A percentile compares a stretch with the other conserved stretches of the same genome.
phyloP scores from a whole-genome alignment of 2,329 filamentous ascomycete genomes.

The Sclerotinia spermophila region DNA sequence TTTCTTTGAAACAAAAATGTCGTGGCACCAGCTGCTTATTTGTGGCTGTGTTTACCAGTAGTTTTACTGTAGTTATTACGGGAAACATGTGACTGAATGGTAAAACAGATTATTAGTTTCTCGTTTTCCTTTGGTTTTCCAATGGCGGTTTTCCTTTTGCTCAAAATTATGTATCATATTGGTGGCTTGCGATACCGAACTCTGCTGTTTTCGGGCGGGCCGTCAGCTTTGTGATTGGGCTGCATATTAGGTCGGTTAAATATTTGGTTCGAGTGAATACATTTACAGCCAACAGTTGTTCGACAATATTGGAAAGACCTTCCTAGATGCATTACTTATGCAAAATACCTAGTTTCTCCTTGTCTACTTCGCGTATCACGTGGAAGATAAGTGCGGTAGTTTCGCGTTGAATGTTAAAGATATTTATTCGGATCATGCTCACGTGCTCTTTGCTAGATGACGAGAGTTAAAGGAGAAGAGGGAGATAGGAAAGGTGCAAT shows the following conservation, averaged over 20 bases:
- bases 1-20: conserved; percentile 18
- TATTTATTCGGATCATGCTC: not conserved
- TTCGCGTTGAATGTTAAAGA: not conserved
- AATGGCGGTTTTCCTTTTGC: not conserved
- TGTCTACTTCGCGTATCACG: not conserved
- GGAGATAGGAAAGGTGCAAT: not conserved
- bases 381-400: not conserved
- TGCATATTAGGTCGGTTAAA: not conserved
- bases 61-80: no score
- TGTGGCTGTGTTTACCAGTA: not conserved
- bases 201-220: not conserved
- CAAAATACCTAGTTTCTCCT: not conserved
- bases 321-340: not conserved
- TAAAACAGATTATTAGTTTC: not conserved
- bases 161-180: not conserved
- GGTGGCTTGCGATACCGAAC: not conserved
- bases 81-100: not conserved
- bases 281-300: no score
- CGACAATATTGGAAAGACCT: not conserved
- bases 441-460: not conserved
- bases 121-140: not conserved
- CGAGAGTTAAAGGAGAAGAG: not conserved
- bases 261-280: not conserved
- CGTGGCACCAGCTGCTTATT: conserved; percentile 16
- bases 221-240: not conserved